Evolutionary conservation across 2,329 filamentous ascomycete genomes (phyloP), one percentile per base, ranked within the genome.

Genomic region (Penicillium digitatum): DNA sequence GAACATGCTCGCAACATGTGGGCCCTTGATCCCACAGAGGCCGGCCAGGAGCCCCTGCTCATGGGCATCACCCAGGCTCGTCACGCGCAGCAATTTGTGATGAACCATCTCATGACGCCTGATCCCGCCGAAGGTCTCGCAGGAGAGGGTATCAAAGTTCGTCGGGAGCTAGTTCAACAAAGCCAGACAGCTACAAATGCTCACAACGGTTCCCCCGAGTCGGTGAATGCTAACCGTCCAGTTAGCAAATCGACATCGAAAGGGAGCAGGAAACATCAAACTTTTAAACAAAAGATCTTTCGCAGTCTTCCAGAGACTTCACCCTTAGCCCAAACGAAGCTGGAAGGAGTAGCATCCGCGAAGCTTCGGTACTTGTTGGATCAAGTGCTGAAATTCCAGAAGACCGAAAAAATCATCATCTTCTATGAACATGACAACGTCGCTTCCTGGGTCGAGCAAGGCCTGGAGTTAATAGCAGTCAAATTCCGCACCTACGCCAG

Each of bases 381-480:
- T 51, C 80, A 83, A 31, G 85, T 96, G 12, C 72, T 86, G 5
- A 77, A 81, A 49, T 79, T 92, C 58, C 84, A 94, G 50, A 72
- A 79, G 1, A 74, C 81, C 0, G 91, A 96, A 66, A 95, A 96
- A 72, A 94, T 95, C 3, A 84, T 96, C 49, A 82, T 96, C 10
- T 97, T 97, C 71, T 96, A 96, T 69, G 90, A 95, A 57, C 87
- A 88, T 31, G 88, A 94, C 57, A 93, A 95, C 63, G 81, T 88
- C 2, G 92, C 90, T 1, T 95, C 84, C 71, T 96, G 95, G 74
- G 82, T 96, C 37, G 88, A 90, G 0, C 86, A 91, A 67, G 85
- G 87, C 29, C 80, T 97, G 0, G 92, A 96, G 62, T 80, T 93
- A 31, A 72, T 87, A 1, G 79, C 82, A 9, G 73, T 87, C 45